phyloP scores from a whole-genome alignment of 2,329 filamentous ascomycete genomes.

The Cercospora beticola region DNA sequence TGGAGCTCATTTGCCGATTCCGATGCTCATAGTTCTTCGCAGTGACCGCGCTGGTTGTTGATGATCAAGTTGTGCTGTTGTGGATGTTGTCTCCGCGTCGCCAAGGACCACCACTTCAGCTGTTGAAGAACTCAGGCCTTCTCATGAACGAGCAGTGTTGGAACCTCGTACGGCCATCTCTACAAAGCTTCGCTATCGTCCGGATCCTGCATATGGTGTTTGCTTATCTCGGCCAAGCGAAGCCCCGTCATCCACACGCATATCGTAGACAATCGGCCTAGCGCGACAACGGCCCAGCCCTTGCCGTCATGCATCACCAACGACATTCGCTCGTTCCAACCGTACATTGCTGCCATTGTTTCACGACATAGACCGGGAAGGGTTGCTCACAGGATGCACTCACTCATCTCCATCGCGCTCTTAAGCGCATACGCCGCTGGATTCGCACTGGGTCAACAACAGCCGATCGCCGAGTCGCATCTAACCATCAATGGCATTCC shows the following conservation, averaged over 20 bases:
- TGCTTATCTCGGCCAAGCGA: background rate
- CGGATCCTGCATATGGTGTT: background rate
- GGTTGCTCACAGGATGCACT: background rate
- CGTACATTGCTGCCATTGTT: background rate
- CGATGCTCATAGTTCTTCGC: background rate
- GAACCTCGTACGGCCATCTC: background rate
- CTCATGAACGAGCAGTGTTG: background rate
- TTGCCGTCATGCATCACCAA: background rate
- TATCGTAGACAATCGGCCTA: background rate
- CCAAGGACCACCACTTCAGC: background rate
- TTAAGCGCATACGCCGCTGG: background rate
- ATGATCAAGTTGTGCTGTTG: background rate
- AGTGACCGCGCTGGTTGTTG: background rate
- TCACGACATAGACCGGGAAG: background rate
- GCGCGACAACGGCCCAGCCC: background rate
- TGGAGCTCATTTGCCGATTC: background rate
- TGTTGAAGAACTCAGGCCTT: background rate
- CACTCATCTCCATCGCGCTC: background rate
- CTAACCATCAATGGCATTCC: slow-evolving; percentile 20
- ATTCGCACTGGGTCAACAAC: background rate
- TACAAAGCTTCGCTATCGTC: background rate
- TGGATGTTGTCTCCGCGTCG: background rate
- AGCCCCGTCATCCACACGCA: background rate
- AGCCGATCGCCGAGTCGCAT: slow-evolving; percentile 13
- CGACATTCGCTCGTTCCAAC: background rate